Conservation (phyloP, 805 yeast species). For the Yamadazyma laniorum region DNA sequence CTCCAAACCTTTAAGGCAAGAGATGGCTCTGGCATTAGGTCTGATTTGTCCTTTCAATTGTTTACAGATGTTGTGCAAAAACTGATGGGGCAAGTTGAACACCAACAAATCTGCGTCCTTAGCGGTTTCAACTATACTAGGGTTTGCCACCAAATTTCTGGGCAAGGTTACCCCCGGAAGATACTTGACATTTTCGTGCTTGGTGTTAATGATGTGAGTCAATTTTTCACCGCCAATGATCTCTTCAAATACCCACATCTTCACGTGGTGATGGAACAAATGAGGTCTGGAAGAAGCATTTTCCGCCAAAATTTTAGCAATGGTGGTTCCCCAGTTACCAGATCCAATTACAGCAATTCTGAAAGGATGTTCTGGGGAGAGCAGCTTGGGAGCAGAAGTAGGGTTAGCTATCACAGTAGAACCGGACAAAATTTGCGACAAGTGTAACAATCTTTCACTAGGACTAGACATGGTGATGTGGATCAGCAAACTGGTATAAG, state of each 20-base stretch:
- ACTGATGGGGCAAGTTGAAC: conserved; percentile 48
- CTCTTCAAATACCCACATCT: conserved; percentile 49
- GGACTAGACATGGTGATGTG: conserved; percentile 18
- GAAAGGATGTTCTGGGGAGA: conserved; percentile 26
- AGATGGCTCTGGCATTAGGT: conserved; percentile 41
- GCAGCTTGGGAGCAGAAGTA: conserved; percentile 11
- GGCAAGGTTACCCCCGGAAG: conserved; percentile 44
- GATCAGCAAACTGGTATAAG: neutral
- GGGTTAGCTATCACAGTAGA: conserved; percentile 6
- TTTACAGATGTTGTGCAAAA: conserved; percentile 38
- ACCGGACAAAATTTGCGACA: conserved; percentile 22
- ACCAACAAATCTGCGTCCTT: conserved; percentile 43
- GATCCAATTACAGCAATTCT: conserved; percentile 44
- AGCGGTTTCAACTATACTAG: conserved; percentile 37
- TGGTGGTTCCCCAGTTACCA: conserved; percentile 50
- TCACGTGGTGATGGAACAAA: conserved; percentile 35
- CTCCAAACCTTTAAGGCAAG: conserved; percentile 47
- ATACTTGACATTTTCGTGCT: conserved; percentile 45
- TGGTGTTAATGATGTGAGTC: conserved; percentile 42
- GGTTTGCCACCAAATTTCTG: conserved; percentile 39
- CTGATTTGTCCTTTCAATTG: conserved; percentile 40
- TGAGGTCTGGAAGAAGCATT: conserved; percentile 40
- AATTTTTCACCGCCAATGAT: conserved; percentile 39
- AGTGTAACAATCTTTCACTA: conserved; percentile 28
- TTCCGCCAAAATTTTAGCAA: conserved; percentile 45